Percentiles rank a stretch among this genome's conserved stretches.
Conservation (phyloP, 257 asterid species). For the Nicotiana paniculata region DNA sequence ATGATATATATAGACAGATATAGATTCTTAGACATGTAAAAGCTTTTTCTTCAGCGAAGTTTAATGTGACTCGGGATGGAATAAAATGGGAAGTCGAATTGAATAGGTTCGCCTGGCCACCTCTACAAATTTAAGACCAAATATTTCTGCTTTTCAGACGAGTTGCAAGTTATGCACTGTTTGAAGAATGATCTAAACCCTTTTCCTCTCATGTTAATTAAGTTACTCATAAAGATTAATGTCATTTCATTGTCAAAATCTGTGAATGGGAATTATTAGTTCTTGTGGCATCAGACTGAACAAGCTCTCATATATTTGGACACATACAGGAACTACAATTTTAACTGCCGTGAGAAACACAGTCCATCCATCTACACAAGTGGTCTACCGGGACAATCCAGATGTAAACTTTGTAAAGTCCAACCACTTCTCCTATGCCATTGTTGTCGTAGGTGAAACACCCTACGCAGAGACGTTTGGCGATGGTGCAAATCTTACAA, state of each 20-base stretch:
- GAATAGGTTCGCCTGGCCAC: background rate
- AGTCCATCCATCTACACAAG: constrained; percentile 33
- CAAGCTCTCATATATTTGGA: background rate
- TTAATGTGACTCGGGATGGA: background rate
- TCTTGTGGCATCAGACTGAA: background rate
- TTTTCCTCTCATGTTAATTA: background rate
- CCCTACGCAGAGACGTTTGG: constrained; percentile 52
- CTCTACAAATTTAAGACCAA: background rate
- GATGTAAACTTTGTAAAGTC: constrained; percentile 22
- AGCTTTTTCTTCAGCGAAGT: background rate
- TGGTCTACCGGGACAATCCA: constrained; percentile 36
- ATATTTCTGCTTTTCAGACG: background rate
- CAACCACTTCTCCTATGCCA: constrained; percentile 43
- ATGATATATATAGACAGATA: too few species aligned
- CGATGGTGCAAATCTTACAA: constrained; percentile 36
- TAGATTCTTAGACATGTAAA: background rate
- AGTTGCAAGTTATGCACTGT: background rate
- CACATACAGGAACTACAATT: constrained; percentile 42
- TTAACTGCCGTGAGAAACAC: constrained; percentile 33
- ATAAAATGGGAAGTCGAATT: background rate
- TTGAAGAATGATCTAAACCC: background rate
- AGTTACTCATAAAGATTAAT: background rate
- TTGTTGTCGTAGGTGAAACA: constrained; percentile 51
- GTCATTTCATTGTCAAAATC: background rate
- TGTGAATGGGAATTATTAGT: background rate